phyloP scores from a whole-genome alignment of 345 rosid species.

The Passiflora organensis region DNA sequence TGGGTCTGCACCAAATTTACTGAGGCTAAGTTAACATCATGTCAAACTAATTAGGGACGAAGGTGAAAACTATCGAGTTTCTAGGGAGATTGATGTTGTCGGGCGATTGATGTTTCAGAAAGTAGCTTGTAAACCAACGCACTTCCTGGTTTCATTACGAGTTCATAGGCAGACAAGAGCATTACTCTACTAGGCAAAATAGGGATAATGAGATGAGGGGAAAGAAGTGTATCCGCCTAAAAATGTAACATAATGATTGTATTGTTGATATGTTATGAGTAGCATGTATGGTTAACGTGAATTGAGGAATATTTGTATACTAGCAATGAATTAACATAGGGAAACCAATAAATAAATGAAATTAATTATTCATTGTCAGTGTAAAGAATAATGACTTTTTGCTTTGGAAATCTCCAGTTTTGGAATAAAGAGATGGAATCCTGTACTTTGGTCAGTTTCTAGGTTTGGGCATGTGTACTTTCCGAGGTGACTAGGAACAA shows the following conservation, averaged over 20 bases:
- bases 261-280: constrained; percentile 39
- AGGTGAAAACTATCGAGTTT: background rate
- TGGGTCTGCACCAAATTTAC: background rate
- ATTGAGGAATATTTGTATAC: constrained; percentile 23
- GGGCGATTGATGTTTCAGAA: constrained; percentile 7
- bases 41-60: background rate
- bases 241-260: constrained; percentile 35
- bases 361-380: background rate
- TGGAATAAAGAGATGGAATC: background rate
- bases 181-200: constrained; percentile 14
- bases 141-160: constrained; percentile 26
- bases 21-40: background rate
- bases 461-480: background rate
- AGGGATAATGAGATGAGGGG: constrained; percentile 12
- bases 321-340: background rate
- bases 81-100: constrained; percentile 1
- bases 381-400: background rate
- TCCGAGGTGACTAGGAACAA: background rate
- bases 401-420: background rate
- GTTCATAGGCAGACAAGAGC: constrained; percentile 23
- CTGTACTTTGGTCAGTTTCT: too few relatives aligned
- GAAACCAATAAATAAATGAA: constrained; percentile 10
- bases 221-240: constrained; percentile 10
- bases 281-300: constrained; percentile 40
- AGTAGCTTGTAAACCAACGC: constrained; percentile 12